A percentile compares a stretch with the other conserved stretches of the same genome.
Conservation (phyloP, 768 basidiomycete genomes). For the Mycena galopus region DNA sequence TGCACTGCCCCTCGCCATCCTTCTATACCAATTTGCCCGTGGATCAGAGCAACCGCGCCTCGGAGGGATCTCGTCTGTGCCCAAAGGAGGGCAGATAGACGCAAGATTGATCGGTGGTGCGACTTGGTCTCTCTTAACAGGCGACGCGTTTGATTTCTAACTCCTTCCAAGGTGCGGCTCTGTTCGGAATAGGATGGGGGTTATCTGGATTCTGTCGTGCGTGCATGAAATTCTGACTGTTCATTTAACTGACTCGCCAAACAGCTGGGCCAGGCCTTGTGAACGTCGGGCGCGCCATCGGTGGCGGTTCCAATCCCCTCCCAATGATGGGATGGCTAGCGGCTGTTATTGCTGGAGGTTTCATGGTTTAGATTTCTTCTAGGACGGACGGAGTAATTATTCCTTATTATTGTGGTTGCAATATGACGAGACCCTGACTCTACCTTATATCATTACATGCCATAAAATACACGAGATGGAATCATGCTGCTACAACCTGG, state of each 20-base stretch:
- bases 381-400: slow-evolving; percentile 21
- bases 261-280: slow-evolving; percentile 76
- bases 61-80: slow-evolving; percentile 60
- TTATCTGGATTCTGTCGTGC: slow-evolving; percentile 72
- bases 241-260: slow-evolving; percentile 17
- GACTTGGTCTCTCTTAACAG: background rate
- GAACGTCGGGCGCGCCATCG: slow-evolving; percentile 67
- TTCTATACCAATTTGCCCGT: slow-evolving; percentile 59
- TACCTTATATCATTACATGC: background rate
- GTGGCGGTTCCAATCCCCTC: slow-evolving; percentile 48
- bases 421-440: background rate
- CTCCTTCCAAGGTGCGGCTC: slow-evolving; percentile 54
- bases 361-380: slow-evolving; percentile 43
- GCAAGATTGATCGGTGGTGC: slow-evolving; percentile 62
- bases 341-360: slow-evolving; percentile 55
- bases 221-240: slow-evolving; percentile 39
- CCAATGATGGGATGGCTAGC: slow-evolving; percentile 57
- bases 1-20: slow-evolving; percentile 60
- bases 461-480: slow-evolving; percentile 13
- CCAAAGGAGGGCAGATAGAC: slow-evolving; percentile 57
- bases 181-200: slow-evolving; percentile 77
- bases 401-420: slow-evolving; percentile 24
- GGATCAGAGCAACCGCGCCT: slow-evolving; percentile 55
- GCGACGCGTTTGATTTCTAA: background rate
- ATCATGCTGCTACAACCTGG: slow-evolving; percentile 7